phyloP scores from a whole-genome alignment of 371 early-diverging fungal species.

The Rhizopus delemar region DNA sequence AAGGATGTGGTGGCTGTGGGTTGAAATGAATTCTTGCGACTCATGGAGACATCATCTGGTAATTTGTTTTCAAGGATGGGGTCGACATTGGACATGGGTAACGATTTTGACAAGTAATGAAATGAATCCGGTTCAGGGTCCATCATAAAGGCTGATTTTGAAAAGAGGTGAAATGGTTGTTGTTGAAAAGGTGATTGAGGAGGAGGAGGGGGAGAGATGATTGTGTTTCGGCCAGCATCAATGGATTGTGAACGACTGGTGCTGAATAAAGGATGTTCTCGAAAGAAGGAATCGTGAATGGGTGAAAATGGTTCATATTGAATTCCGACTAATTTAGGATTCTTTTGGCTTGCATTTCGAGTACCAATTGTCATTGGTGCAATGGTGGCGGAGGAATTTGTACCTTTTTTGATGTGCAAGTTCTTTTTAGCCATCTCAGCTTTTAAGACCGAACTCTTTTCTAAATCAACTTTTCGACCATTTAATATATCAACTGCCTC shows the following conservation, averaged over 20 bases:
- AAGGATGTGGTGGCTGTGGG: background rate
- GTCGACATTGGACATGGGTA: conserved; percentile 31
- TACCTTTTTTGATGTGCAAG: conserved; percentile 45
- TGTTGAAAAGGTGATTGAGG: conserved; percentile 9
- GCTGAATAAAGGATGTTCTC: conserved; percentile 41
- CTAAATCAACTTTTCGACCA: conserved; percentile 39
- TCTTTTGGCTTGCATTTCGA: conserved; percentile 23
- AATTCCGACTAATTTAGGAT: background rate
- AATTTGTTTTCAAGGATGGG: background rate
- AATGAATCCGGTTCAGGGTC: conserved; percentile 64
- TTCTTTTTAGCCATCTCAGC: conserved; percentile 56
- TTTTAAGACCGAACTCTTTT: conserved; percentile 39
- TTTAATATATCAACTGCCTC: conserved; percentile 42
- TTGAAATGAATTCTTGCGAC: conserved; percentile 14
- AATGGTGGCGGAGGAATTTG: background rate
- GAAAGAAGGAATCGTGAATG: conserved; percentile 31
- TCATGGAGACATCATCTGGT: background rate
- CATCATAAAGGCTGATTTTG: background rate
- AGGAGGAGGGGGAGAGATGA: background rate
- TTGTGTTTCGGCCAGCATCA: conserved; percentile 20
- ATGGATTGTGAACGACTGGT: conserved; percentile 44
- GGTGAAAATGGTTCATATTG: conserved; percentile 40
- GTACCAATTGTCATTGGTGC: conserved; percentile 19
- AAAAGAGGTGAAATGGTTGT: conserved; percentile 55
- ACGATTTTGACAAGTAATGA: conserved; percentile 89